phyloP scores from a whole-genome alignment of 176 grass and related monocot species.

The Bonia amplexicaulis region DNA sequence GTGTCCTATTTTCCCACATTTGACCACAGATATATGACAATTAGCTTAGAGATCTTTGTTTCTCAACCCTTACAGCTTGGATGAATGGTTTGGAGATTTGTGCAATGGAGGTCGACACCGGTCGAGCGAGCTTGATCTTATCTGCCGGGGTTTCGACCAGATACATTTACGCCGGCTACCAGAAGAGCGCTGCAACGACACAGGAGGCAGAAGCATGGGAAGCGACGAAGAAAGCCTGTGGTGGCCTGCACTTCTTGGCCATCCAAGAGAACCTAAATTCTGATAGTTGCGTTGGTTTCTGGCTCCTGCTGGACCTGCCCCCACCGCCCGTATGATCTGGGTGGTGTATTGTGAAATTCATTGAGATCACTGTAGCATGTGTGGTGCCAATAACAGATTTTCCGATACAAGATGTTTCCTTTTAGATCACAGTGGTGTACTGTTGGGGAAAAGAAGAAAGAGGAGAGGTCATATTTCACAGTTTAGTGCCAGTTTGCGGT shows the following conservation, averaged over 20 bases:
- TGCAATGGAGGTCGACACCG: constrained; percentile 60
- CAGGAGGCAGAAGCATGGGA: constrained; percentile 97
- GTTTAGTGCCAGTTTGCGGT: background rate
- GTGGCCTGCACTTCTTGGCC: constrained; percentile 86
- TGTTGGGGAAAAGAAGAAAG: background rate
- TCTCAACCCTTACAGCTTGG: constrained; percentile 55
- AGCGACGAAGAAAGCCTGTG: constrained; percentile 73
- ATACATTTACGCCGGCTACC: constrained; percentile 82
- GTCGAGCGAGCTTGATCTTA: constrained; percentile 55
- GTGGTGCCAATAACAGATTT: constrained; percentile 23
- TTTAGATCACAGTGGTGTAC: background rate
- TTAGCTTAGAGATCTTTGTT: background rate
- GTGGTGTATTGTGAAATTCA: background rate
- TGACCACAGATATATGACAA: background rate
- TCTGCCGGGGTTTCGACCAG: constrained; percentile 75
- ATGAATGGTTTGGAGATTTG: constrained; percentile 91
- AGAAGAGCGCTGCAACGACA: constrained; percentile 74
- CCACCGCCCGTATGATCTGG: constrained; percentile 62
- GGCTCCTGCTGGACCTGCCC: constrained; percentile 91
- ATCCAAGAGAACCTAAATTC: constrained; percentile 89
- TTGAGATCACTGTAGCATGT: constrained; percentile 17
- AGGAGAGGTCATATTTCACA: background rate
- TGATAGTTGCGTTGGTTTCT: constrained; percentile 77
- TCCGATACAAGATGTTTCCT: background rate
- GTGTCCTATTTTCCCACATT: background rate